These are phyloP conservation scores for Xylaria castorea DNA, from an alignment of 495 filamentous ascomycete genomes.

Conservation along the genomic window DNA sequence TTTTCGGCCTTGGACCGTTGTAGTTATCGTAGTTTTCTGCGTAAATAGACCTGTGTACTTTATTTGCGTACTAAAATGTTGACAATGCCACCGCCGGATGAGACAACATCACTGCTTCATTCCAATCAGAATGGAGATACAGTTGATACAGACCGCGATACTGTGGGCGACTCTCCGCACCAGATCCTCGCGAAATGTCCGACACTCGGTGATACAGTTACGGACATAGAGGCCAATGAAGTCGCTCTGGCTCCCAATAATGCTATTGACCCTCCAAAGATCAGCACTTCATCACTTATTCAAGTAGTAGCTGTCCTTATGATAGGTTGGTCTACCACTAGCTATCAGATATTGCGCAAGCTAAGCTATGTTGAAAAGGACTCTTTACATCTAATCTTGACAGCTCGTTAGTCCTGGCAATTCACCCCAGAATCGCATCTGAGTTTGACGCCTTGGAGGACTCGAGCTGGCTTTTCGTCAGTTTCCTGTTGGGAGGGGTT, in stretches of 20 bases:
- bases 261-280: background rate
- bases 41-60: background rate
- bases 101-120: slow-evolving; percentile 25
- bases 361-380: slow-evolving; percentile 46
- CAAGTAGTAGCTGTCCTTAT: slow-evolving; percentile 25
- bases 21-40: background rate
- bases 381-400: slow-evolving; percentile 72
- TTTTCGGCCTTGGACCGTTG: background rate
- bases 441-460: slow-evolving; percentile 66
- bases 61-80: background rate
- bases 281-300: slow-evolving; percentile 18
- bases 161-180: background rate
- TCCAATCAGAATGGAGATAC: background rate
- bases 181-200: background rate
- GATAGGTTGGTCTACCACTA: slow-evolving; percentile 15
- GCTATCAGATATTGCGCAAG: background rate
- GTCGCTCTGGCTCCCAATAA: background rate
- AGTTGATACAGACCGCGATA: background rate
- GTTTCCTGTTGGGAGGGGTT: slow-evolving; percentile 65
- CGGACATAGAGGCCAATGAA: slow-evolving; percentile 20
- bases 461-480: slow-evolving; percentile 72
- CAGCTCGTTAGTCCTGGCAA: slow-evolving; percentile 66
- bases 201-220: too few relatives aligned
- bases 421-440: slow-evolving; percentile 67
- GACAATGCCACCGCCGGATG: slow-evolving; percentile 4